phyloP scores from a whole-genome alignment of 2,329 filamentous ascomycete genomes.

The Arthroderma sp. region DNA sequence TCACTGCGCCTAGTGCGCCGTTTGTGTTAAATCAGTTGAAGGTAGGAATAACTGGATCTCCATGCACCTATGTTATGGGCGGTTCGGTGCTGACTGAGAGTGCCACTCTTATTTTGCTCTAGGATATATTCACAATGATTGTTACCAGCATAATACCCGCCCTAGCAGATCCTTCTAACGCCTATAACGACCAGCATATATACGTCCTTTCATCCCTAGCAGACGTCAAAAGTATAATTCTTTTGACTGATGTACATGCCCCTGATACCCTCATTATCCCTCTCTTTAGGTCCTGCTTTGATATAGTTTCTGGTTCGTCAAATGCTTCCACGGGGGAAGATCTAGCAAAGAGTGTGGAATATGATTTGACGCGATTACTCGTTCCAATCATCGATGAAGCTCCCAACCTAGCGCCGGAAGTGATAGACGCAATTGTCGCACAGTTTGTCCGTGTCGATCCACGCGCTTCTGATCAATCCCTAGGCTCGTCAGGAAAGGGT shows the following conservation, averaged over 20 bases:
- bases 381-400: slow-evolving; percentile 80
- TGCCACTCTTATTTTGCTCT: slow-evolving; percentile 6
- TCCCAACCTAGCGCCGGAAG: slow-evolving; percentile 59
- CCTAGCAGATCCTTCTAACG: slow-evolving; percentile 70
- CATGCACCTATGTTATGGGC: too few species aligned
- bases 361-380: slow-evolving; percentile 77
- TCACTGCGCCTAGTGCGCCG: slow-evolving; percentile 89
- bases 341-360: slow-evolving; percentile 84
- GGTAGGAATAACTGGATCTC: slow-evolving; percentile 37
- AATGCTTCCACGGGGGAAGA: slow-evolving; percentile 66
- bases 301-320: slow-evolving; percentile 69
- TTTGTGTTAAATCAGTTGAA: slow-evolving; percentile 84
- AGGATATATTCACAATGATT: slow-evolving; percentile 91
- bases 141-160: slow-evolving; percentile 71
- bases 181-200: slow-evolving; percentile 87
- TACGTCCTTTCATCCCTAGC: slow-evolving; percentile 80
- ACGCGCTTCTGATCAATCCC: slow-evolving; percentile 30
- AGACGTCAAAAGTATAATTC: slow-evolving; percentile 86
- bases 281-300: slow-evolving; percentile 81
- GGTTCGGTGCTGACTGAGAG: neutral
- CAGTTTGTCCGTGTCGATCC: slow-evolving; percentile 87
- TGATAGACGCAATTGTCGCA: slow-evolving; percentile 85
- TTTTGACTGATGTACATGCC: slow-evolving; percentile 76
- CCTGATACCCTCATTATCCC: slow-evolving; percentile 65
- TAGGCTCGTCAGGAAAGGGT: slow-evolving; percentile 38